These are phyloP conservation scores for Gracilariopsis chorda DNA, from an alignment of 23 red algal genomes.

Conservation along the genomic window DNA sequence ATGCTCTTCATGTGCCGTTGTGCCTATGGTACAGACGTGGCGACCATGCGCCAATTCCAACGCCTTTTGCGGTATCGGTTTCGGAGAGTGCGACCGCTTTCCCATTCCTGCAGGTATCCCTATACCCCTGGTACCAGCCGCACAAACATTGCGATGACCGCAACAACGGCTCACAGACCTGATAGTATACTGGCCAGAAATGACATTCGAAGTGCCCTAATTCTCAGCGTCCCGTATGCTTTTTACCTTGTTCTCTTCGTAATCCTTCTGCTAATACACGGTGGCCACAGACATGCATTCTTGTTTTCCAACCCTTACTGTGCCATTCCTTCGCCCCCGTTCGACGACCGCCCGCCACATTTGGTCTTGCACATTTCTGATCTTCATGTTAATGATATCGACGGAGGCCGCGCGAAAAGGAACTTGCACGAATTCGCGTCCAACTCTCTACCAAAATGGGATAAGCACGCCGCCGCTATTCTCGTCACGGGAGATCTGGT, in stretches of 20 bases:
- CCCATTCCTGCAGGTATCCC: too few relatives aligned
- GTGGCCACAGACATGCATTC: constrained; percentile 38
- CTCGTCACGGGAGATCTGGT: constrained; percentile 61
- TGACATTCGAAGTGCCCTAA: neutral
- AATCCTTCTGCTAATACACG: constrained; percentile 23
- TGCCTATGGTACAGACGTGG: too few relatives aligned
- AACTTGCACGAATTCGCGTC: neutral
- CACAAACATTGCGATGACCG: too few relatives aligned
- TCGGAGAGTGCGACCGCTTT: too few relatives aligned
- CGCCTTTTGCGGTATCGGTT: too few relatives aligned
- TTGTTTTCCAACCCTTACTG: constrained; percentile 25
- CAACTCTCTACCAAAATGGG: constrained; percentile 18
- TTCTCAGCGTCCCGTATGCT: constrained; percentile 20
- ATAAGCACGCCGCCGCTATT: neutral
- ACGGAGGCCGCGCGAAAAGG: neutral
- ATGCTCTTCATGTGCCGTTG: too few relatives aligned
- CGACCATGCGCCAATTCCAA: too few relatives aligned
- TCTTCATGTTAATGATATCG: constrained; percentile 20
- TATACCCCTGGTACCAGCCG: too few relatives aligned
- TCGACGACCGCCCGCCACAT: neutral
- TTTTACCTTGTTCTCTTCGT: neutral
- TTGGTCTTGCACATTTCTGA: constrained; percentile 52
- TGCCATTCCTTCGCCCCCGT: neutral
- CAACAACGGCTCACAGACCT: too few relatives aligned
- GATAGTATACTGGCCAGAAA: too few relatives aligned